phyloP scores from a whole-genome alignment of 371 early-diverging fungal genomes.

The Apophysomyces elegans region DNA sequence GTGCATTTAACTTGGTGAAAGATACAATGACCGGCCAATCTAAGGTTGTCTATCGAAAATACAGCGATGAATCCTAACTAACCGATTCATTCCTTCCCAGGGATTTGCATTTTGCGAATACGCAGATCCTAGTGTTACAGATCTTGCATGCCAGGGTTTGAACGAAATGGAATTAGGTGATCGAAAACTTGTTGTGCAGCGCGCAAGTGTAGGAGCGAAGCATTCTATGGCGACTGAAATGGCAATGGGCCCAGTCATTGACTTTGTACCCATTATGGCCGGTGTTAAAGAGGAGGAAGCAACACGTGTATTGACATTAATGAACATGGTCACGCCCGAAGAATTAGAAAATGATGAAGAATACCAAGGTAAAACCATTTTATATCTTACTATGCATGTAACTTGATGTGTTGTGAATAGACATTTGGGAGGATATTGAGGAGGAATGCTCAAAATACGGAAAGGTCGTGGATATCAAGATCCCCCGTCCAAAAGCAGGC shows the following conservation, averaged over 20 bases:
- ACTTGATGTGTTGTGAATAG: slow-evolving; percentile 39
- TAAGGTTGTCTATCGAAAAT: slow-evolving; percentile 56
- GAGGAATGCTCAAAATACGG: slow-evolving; percentile 94
- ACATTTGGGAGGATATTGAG: slow-evolving; percentile 89
- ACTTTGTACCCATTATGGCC: slow-evolving; percentile 22
- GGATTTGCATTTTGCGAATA: slow-evolving; percentile 98
- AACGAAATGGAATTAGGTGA: slow-evolving; percentile 97
- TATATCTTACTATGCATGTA: not conserved
- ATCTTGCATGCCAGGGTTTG: slow-evolving; percentile 92
- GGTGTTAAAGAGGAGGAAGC: slow-evolving; percentile 65
- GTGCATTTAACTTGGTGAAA: slow-evolving; percentile 91
- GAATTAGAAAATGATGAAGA: slow-evolving; percentile 90
- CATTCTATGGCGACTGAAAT: slow-evolving; percentile 28
- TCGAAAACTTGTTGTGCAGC: slow-evolving; percentile 91
- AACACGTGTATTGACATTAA: slow-evolving; percentile 80
- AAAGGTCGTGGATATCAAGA: slow-evolving; percentile 73
- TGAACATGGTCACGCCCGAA: slow-evolving; percentile 94
- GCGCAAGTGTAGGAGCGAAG: slow-evolving; percentile 87
- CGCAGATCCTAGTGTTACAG: slow-evolving; percentile 85
- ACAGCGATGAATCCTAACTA: not conserved
- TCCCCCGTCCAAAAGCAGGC: slow-evolving; percentile 79
- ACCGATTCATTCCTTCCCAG: slow-evolving; percentile 31
- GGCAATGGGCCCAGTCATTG: slow-evolving; percentile 18
- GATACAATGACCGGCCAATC: slow-evolving; percentile 81
- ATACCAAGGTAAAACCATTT: slow-evolving; percentile 70